Conservation (phyloP, 805 yeast species). For the Priceomyces carsonii region DNA sequence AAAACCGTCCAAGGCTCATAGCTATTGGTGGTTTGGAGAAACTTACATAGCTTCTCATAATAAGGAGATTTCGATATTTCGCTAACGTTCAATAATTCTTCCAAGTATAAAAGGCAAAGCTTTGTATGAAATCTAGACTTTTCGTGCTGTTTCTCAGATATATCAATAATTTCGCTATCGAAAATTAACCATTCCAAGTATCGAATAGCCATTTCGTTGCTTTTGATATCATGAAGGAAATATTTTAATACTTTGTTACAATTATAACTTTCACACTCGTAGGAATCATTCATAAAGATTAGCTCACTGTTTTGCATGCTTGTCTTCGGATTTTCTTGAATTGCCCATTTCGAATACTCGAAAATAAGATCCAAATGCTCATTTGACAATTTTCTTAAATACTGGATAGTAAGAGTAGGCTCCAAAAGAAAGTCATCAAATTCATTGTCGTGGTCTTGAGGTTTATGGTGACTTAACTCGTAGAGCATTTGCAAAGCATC, state of each 20-base stretch:
- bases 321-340: constrained; percentile 27
- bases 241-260: constrained; percentile 53
- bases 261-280: constrained; percentile 60
- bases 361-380: constrained; percentile 55
- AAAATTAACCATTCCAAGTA: constrained; percentile 50
- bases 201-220: constrained; percentile 24
- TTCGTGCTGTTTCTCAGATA: neutral
- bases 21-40: constrained; percentile 29
- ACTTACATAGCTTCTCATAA: constrained; percentile 31
- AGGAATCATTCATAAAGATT: constrained; percentile 67
- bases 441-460: constrained; percentile 16
- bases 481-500: constrained; percentile 66
- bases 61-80: constrained; percentile 8
- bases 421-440: constrained; percentile 32
- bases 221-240: constrained; percentile 30
- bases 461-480: constrained; percentile 20
- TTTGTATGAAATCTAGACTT: constrained; percentile 34
- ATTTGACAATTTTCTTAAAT: constrained; percentile 55
- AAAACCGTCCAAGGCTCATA: constrained; percentile 41
- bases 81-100: constrained; percentile 15
- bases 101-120: constrained; percentile 32
- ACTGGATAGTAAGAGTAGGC: constrained; percentile 50
- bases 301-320: constrained; percentile 37
- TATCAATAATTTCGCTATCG: constrained; percentile 33
- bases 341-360: constrained; percentile 54